These are phyloP conservation scores for Prunella vulgaris DNA, from an alignment of 257 asterid species.

Conservation along the genomic window DNA sequence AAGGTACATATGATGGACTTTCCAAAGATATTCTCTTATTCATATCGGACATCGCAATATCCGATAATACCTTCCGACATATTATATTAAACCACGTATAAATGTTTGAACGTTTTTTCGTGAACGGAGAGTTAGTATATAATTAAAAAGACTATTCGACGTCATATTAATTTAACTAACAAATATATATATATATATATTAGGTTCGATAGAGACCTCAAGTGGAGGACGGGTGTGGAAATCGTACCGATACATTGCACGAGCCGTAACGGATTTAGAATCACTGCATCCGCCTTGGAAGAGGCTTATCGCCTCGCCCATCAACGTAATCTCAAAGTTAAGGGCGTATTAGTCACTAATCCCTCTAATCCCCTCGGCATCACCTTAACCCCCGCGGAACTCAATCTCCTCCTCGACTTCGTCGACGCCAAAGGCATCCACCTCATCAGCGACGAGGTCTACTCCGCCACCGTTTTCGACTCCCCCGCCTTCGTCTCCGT, in stretches of 20 bases:
- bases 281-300: constrained; percentile 61
- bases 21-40: no score
- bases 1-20: no score
- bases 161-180: no score
- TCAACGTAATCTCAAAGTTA: constrained; percentile 58
- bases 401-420: constrained; percentile 50
- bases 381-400: constrained; percentile 48
- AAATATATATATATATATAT: not conserved
- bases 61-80: no score
- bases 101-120: no score
- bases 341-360: constrained; percentile 74
- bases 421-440: constrained; percentile 53
- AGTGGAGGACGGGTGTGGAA: constrained; percentile 83
- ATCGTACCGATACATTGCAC: constrained; percentile 73
- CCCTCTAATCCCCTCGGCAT: constrained; percentile 84
- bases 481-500: constrained; percentile 56
- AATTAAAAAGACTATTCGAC: no score
- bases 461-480: constrained; percentile 70
- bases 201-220: constrained; percentile 83
- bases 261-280: constrained; percentile 58
- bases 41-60: no score
- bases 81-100: no score
- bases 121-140: no score
- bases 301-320: constrained; percentile 54
- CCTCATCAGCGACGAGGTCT: constrained; percentile 80